phyloP scores from a whole-genome alignment of 768 basidiomycete species.

The Naganishia friedmannii region DNA sequence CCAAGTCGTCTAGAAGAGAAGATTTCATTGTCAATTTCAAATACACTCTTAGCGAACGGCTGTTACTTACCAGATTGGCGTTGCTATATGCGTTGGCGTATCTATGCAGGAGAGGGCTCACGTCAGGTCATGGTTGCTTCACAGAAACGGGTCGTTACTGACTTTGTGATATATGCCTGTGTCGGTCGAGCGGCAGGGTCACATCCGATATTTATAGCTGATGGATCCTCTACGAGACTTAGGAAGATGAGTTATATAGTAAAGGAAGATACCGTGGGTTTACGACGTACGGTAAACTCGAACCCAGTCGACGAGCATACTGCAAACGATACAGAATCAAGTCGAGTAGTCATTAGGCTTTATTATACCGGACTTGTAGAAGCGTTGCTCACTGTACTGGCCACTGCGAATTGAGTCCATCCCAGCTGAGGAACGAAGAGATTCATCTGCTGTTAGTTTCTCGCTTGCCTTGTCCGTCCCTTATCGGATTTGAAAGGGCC shows the following conservation, averaged over 20 bases:
- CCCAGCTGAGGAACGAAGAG: constrained; percentile 5
- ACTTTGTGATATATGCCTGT: constrained; percentile 59
- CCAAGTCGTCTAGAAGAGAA: constrained; percentile 27
- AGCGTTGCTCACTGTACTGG: constrained; percentile 26
- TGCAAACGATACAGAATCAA: constrained; percentile 55
- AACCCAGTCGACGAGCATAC: constrained; percentile 85
- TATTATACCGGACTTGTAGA: no score
- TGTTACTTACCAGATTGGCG: constrained; percentile 45
- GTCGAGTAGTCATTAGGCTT: not conserved
- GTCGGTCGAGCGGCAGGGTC: constrained; percentile 78
- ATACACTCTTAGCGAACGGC: not conserved
- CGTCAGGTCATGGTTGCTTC: not conserved
- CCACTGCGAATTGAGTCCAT: constrained; percentile 30
- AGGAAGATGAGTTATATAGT: not conserved
- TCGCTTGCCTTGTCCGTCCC: no score
- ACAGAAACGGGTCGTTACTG: not conserved
- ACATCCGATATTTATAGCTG: constrained; percentile 69
- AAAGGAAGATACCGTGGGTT: not conserved
- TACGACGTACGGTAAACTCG: constrained; percentile 53
- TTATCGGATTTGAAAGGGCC: not conserved
- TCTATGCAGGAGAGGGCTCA: constrained; percentile 33
- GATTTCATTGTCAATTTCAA: not conserved
- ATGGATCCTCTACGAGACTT: constrained; percentile 40
- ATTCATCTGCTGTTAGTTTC: not conserved
- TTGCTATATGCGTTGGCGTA: constrained; percentile 54